Evolutionary conservation across 2,329 filamentous ascomycete genomes (phyloP).

Genomic region (Byssoonygena ceratinophila): DNA sequence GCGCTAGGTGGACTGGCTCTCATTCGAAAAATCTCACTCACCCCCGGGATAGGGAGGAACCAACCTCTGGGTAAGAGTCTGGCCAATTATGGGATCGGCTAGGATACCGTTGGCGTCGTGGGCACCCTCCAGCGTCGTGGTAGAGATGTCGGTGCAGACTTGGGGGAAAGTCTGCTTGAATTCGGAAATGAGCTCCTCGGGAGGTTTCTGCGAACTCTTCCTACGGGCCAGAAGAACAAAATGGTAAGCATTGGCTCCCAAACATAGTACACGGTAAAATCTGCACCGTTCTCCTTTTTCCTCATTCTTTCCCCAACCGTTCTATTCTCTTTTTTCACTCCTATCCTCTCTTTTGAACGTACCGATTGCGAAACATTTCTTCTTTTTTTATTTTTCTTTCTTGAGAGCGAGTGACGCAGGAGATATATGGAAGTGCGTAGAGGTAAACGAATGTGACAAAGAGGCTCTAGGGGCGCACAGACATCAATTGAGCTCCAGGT

Average conservation of each 20-base stretch:
- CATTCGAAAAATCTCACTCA: conserved; percentile 9
- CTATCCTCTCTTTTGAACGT: conserved; percentile 20
- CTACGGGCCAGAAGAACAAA: conserved; percentile 32
- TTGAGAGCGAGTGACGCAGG: conserved; percentile 19
- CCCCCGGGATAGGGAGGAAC: conserved; percentile 10
- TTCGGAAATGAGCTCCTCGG: conserved; percentile 69
- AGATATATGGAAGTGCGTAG: conserved; percentile 13
- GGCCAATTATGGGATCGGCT: conserved; percentile 9
- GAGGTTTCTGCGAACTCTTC: conserved; percentile 73
- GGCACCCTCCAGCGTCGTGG: not conserved
- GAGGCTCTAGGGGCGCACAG: not conserved
- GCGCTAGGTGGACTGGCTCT: not conserved
- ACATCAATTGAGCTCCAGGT: conserved; percentile 10
- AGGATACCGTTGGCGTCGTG: conserved; percentile 9
- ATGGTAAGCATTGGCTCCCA: not conserved
- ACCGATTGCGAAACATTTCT: conserved; percentile 42
- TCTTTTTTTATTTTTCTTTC: not conserved
- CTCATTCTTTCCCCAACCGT: not conserved
- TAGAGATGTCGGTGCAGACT: conserved; percentile 43
- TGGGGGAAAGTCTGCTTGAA: conserved; percentile 79
- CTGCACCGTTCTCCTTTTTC: not conserved
- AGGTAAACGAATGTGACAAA: conserved; percentile 1
- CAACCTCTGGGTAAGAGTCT: conserved; percentile 15
- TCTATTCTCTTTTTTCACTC: not conserved
- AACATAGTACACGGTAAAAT: not conserved